Conservation (phyloP, 768 basidiomycete genomes). For the Collybiopsis confluens region DNA sequence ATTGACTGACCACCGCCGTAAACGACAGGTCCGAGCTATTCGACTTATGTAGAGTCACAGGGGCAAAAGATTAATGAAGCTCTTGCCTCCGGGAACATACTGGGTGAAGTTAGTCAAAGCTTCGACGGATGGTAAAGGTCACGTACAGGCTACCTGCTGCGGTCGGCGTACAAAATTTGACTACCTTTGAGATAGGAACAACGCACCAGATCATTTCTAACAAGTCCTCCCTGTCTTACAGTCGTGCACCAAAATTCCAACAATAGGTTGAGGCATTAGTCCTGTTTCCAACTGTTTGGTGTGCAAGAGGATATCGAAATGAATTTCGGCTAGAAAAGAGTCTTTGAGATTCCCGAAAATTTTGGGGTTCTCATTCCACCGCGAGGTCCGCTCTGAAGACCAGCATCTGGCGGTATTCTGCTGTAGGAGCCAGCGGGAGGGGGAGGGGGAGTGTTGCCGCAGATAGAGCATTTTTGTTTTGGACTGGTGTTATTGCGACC, state of each 20-base stretch:
- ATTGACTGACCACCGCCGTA: too few relatives aligned
- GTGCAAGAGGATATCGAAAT: slow-evolving; percentile 75
- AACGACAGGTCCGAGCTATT: too few relatives aligned
- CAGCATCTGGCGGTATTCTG: too few relatives aligned
- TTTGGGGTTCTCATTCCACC: too few relatives aligned
- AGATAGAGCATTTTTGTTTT: too few relatives aligned
- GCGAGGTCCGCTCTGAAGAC: too few relatives aligned
- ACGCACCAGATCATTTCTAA: slow-evolving; percentile 58
- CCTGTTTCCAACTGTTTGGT: slow-evolving; percentile 59
- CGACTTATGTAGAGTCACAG: too few relatives aligned
- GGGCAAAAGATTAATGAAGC: too few relatives aligned
- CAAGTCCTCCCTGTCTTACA: slow-evolving; percentile 71
- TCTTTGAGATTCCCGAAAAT: slow-evolving; percentile 86
- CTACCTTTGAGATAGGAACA: not conserved
- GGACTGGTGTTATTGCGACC: too few relatives aligned
- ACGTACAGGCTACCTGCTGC: slow-evolving; percentile 80
- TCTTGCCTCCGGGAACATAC: too few relatives aligned
- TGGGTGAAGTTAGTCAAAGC: slow-evolving; percentile 75
- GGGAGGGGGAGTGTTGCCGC: too few relatives aligned
- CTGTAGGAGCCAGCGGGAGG: too few relatives aligned
- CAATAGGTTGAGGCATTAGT: slow-evolving; percentile 51
- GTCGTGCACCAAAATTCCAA: slow-evolving; percentile 76
- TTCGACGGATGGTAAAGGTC: slow-evolving; percentile 71
- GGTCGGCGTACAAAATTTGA: slow-evolving; percentile 8
- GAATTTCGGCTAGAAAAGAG: slow-evolving; percentile 72